phyloP scores from a whole-genome alignment of 106 monocot species.

The Narthecium ossifragum region DNA sequence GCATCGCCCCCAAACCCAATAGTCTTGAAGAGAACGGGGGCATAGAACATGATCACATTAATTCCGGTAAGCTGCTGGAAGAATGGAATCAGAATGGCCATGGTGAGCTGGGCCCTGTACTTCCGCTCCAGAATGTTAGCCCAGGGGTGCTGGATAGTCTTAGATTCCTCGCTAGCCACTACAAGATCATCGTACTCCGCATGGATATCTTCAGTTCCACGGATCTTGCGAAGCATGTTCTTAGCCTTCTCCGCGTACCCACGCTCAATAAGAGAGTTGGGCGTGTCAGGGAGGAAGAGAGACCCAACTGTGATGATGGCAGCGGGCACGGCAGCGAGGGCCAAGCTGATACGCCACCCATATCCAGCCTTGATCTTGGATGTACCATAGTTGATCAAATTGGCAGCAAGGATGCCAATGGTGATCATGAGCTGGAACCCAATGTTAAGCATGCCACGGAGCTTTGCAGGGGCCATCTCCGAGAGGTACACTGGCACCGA shows the following conservation, averaged over 20 bases:
- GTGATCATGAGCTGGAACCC: slow-evolving; percentile 77
- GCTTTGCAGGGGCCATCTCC: slow-evolving; percentile 64
- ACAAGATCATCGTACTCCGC: slow-evolving; percentile 55
- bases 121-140: slow-evolving; percentile 27
- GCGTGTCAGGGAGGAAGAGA: slow-evolving; percentile 64
- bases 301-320: slow-evolving; percentile 64
- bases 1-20: slow-evolving; percentile 57
- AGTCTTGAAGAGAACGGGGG: slow-evolving; percentile 79
- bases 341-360: slow-evolving; percentile 70
- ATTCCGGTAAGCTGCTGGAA: slow-evolving; percentile 91
- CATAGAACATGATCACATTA: slow-evolving; percentile 86
- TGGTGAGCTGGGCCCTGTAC: slow-evolving; percentile 56
- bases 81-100: slow-evolving; percentile 58
- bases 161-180: slow-evolving; percentile 44
- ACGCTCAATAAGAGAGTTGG: slow-evolving; percentile 72
- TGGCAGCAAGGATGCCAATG: slow-evolving; percentile 60
- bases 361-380: slow-evolving; percentile 56
- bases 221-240: slow-evolving; percentile 37
- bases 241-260: slow-evolving; percentile 37
- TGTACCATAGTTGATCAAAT: slow-evolving; percentile 59
- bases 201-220: slow-evolving; percentile 52
- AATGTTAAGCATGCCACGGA: slow-evolving; percentile 66
- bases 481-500: slow-evolving; percentile 72
- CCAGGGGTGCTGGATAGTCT: slow-evolving; percentile 46
- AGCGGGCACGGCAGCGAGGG: slow-evolving; percentile 56